Conservation (phyloP, 768 basidiomycete species). For the Artomyces pyxidatus region DNA sequence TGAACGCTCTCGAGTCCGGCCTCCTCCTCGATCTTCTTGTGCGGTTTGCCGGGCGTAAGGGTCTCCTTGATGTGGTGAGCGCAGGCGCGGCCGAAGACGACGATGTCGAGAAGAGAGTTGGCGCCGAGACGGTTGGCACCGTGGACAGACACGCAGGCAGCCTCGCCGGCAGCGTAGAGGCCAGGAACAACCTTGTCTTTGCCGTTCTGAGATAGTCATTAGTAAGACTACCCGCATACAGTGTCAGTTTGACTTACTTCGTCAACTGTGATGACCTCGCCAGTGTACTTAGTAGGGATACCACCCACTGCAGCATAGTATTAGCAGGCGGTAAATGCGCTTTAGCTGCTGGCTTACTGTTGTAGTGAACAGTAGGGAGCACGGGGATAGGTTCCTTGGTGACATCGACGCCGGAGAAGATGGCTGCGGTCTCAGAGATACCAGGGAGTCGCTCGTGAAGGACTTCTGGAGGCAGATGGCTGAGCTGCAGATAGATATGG, state of each 20-base stretch:
- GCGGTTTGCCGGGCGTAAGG: constrained; percentile 81
- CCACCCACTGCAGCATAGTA: constrained; percentile 73
- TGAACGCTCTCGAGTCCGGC: constrained; percentile 80
- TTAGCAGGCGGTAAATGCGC: constrained; percentile 6
- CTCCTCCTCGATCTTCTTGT: constrained; percentile 80
- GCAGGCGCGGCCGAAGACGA: constrained; percentile 98
- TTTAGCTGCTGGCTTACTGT: constrained; percentile 70
- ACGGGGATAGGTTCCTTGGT: constrained; percentile 99
- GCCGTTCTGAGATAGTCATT: constrained; percentile 43
- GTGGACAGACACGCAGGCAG: constrained; percentile 97
- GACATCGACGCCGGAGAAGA: constrained; percentile 98
- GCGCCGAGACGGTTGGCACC: constrained; percentile 99
- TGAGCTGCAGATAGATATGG: constrained; percentile 93
- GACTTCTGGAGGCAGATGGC: constrained; percentile 92
- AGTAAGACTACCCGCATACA: not conserved
- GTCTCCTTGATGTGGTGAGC: constrained; percentile 96
- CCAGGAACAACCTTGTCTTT: constrained; percentile 94
- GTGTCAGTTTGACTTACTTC: constrained; percentile 28
- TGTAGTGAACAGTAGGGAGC: constrained; percentile 96
- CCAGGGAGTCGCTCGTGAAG: constrained; percentile 95
- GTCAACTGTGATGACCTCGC: constrained; percentile 88
- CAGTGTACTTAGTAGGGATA: constrained; percentile 97
- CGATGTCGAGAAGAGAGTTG: constrained; percentile 97
- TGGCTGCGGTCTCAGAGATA: constrained; percentile 98
- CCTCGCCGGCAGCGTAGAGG: constrained; percentile 97